Base-by-base conservation (phyloP, 2,329 filamentous ascomycete genomes). In the Rhynchosporium agropyri region DNA sequence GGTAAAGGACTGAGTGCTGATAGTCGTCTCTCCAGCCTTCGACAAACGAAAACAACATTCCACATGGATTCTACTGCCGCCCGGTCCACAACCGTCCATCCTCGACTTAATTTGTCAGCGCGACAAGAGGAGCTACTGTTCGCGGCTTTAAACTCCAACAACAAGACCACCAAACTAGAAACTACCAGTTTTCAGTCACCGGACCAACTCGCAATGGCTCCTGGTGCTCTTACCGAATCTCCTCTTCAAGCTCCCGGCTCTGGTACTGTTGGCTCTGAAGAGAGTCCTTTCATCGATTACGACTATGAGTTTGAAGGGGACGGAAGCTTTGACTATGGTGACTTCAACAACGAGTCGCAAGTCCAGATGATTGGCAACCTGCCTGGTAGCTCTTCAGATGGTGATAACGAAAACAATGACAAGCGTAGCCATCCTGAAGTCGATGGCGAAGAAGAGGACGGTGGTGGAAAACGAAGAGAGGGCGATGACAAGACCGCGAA, bases 221-320 rank as follows among this genome's bases (percentile, higher is more conserved):
- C 84, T 57, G 74, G 74, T 60, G 77, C 83, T 58, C 75, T 84
- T 66, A 80, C 81, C 65, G 78, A 78, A 59, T 84, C 83, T 10
- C 81, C 82, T 15, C 69, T 74, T 53, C 69, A 79, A 63, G 73
- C 77, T 62, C 76, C 78, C 15, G 79, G 77, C 46, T 77, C 79
- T 2, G 79, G 80, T 40, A 76, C 77, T 31, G 74, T 85, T 61
- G 83, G 79, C 67, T 83, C 86, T 50, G 86, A 92, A 38, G 89
- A 92, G 55, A 95, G 89, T 67, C 92, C 93, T 0, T 93, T 88
- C 72, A 81, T 96, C 63, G 92, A 97, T 73, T 95, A 92, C 71
- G 87, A 90, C 68, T 88, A 90, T 68, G 88, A 90, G 53, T 87
- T 92, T 63, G 91, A 93, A 63, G 81, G 81, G 63, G 90, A 93